Evolutionary conservation across 805 yeast genomes (phyloP).

Genomic region (Candida incommunis): DNA sequence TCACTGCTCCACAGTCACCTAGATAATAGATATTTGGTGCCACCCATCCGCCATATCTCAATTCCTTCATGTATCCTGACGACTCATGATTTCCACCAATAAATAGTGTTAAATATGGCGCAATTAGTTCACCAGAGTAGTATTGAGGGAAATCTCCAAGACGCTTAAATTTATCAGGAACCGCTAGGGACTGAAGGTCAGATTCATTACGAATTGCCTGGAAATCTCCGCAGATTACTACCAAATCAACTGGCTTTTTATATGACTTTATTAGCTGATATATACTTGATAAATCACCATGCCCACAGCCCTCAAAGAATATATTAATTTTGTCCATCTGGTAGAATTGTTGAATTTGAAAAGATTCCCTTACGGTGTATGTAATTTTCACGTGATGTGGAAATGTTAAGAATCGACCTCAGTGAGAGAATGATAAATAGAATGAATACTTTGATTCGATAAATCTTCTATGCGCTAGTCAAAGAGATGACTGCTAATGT

Average conservation of each 20-base stretch:
- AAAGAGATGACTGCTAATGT: too few relatives aligned
- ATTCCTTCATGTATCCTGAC: constrained; percentile 57
- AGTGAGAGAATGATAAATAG: too few relatives aligned
- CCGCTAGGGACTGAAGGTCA: constrained; percentile 59
- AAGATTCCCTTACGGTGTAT: too few relatives aligned
- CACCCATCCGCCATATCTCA: constrained; percentile 84
- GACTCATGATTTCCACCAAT: constrained; percentile 96
- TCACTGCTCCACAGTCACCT: constrained; percentile 63
- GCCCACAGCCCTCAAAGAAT: constrained; percentile 85
- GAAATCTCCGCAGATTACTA: constrained; percentile 83
- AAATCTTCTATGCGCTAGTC: too few relatives aligned
- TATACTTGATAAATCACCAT: constrained; percentile 57
- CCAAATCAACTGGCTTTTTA: constrained; percentile 31
- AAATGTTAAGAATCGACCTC: too few relatives aligned
- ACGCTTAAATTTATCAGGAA: constrained; percentile 61
- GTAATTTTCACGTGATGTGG: too few relatives aligned
- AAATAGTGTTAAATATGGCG: constrained; percentile 68
- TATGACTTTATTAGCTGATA: constrained; percentile 26
- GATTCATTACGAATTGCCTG: constrained; percentile 55
- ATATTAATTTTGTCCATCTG: constrained; percentile 25
- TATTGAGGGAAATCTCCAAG: constrained; percentile 74
- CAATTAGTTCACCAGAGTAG: constrained; percentile 41
- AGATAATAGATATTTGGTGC: constrained; percentile 77
- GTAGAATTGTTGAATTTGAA: too few relatives aligned
- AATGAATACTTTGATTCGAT: too few relatives aligned